A percentile compares a stretch with the other conserved stretches of the same genome.
Evolutionary conservation across 306 rosid genomes (phyloP).

Genomic region (Casuarina glauca): DNA sequence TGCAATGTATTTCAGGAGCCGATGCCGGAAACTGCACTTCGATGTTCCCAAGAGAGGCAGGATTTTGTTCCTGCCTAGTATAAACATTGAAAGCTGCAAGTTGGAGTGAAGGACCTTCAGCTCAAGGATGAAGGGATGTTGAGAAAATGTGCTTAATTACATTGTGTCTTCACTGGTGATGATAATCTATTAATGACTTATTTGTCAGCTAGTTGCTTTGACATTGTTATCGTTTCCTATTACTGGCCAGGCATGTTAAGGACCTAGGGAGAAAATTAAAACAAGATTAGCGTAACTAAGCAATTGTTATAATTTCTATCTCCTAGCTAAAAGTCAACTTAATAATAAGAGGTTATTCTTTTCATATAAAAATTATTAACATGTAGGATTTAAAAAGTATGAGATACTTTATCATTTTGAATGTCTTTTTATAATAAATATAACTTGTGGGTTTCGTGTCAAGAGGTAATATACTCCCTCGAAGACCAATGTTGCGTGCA

Average conservation of each 20-base stretch:
- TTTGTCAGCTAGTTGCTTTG: not conserved
- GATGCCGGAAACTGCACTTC: slow-evolving; percentile 22
- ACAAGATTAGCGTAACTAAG: not conserved
- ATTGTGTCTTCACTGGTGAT: not conserved
- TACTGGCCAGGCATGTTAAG: not conserved
- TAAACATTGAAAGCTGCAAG: slow-evolving; percentile 37
- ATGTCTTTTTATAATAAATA: no score
- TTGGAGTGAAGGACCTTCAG: not conserved
- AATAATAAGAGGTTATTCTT: no score
- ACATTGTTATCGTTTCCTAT: not conserved
- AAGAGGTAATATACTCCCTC: no score
- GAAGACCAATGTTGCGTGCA: no score
- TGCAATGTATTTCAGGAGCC: slow-evolving; percentile 27
- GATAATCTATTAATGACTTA: not conserved
- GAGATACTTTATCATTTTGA: no score
- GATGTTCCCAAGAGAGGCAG: slow-evolving; percentile 29
- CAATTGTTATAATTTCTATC: not conserved
- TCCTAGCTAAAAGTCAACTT: not conserved
- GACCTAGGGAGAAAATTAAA: not conserved
- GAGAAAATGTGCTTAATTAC: not conserved
- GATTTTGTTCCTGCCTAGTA: slow-evolving; percentile 30
- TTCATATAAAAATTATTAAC: no score
- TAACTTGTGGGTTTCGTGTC: no score
- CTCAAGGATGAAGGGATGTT: not conserved
- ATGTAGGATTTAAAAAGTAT: no score